Percentiles rank a stretch among this genome's conserved stretches.
Evolutionary conservation across 371 early-diverging fungal species (phyloP).

Genomic region (Rhizopus delemar): DNA sequence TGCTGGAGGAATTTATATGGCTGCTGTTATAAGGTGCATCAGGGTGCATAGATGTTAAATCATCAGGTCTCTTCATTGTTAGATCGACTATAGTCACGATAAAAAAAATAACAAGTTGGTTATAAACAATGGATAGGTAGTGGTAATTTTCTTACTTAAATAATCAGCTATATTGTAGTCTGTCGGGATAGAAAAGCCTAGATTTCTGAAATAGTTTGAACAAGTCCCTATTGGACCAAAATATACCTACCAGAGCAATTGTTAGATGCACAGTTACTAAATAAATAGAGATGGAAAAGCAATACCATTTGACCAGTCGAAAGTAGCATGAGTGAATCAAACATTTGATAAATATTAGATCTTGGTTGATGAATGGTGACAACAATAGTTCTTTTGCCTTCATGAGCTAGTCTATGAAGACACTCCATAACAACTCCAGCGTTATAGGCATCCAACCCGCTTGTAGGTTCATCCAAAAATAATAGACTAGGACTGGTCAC

Average conservation of each 20-base stretch:
- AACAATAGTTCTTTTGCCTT: constrained; percentile 69
- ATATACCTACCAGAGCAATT: constrained; percentile 40
- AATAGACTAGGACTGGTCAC: constrained; percentile 82
- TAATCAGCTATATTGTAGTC: constrained; percentile 87
- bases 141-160: constrained; percentile 39
- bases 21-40: constrained; percentile 11
- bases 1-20: not conserved
- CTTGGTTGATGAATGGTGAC: constrained; percentile 88
- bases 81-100: constrained; percentile 35
- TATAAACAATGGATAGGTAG: not conserved
- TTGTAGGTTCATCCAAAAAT: constrained; percentile 90
- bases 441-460: constrained; percentile 88
- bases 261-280: not conserved
- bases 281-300: not conserved
- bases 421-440: constrained; percentile 79
- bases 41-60: constrained; percentile 2
- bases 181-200: constrained; percentile 70
- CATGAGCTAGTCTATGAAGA: constrained; percentile 65
- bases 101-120: not conserved
- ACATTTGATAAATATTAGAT: constrained; percentile 76
- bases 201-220: constrained; percentile 50
- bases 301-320: constrained; percentile 65
- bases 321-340: constrained; percentile 78
- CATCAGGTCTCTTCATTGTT: constrained; percentile 45
- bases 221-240: constrained; percentile 57